Conservation (phyloP, 441 rosid genomes). For the Erodium trifolium region DNA sequence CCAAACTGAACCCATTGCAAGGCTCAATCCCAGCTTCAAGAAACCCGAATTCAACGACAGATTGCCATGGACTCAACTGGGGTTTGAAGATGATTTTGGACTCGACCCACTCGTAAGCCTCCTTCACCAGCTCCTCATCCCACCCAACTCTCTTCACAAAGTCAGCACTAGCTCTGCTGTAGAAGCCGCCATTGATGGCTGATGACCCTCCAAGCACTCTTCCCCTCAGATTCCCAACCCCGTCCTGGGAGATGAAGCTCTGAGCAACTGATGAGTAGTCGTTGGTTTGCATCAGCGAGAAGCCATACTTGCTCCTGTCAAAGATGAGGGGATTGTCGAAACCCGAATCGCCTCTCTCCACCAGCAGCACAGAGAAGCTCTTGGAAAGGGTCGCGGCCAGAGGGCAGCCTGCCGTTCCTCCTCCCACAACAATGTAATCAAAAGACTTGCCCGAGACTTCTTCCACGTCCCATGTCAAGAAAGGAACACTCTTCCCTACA, state of each 20-base stretch:
- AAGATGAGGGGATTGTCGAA: slow-evolving; percentile 45
- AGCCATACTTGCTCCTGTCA: slow-evolving; percentile 37
- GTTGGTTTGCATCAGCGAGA: slow-evolving; percentile 45
- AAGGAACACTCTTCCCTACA: slow-evolving; percentile 38
- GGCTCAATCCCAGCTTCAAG: slow-evolving; percentile 72
- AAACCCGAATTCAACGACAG: slow-evolving; percentile 43
- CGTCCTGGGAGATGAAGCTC: slow-evolving; percentile 48
- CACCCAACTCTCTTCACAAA: slow-evolving; percentile 47
- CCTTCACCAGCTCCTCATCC: slow-evolving; percentile 50
- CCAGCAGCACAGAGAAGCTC: slow-evolving; percentile 48
- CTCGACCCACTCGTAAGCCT: slow-evolving; percentile 67
- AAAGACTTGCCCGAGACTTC: slow-evolving; percentile 58
- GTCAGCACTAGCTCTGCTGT: slow-evolving; percentile 53
- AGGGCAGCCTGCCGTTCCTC: slow-evolving; percentile 68
- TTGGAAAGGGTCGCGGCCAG: slow-evolving; percentile 59
- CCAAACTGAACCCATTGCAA: slow-evolving; percentile 54
- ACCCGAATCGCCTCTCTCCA: slow-evolving; percentile 64
- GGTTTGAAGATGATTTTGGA: slow-evolving; percentile 55
- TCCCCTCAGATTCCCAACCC: slow-evolving; percentile 45
- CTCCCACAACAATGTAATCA: slow-evolving; percentile 60
- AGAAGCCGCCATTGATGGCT: slow-evolving; percentile 66
- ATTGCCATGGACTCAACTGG: slow-evolving; percentile 57
- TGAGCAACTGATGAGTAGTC: slow-evolving; percentile 53
- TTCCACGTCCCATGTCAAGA: slow-evolving; percentile 47
- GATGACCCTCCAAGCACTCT: slow-evolving; percentile 73